Percentiles rank a stretch among this genome's conserved stretches.
These are phyloP conservation scores for Penicillium expansum DNA, from an alignment of 2,329 filamentous ascomycete species.

Conservation along the genomic window DNA sequence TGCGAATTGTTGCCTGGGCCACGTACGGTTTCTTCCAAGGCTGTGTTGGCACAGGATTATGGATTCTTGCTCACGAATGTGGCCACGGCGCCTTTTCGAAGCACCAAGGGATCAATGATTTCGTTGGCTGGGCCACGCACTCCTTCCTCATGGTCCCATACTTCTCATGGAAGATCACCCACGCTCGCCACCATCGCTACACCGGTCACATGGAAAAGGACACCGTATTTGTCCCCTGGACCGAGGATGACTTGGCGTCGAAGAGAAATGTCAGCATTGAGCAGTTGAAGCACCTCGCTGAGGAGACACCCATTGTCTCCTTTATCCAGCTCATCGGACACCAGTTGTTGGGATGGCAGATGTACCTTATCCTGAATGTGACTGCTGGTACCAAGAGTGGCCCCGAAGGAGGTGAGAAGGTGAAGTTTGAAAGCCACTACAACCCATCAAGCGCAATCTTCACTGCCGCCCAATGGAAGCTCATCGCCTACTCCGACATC, in stretches of 20 bases:
- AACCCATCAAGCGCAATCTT: conserved; percentile 62
- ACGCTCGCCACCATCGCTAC: conserved; percentile 67
- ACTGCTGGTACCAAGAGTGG: conserved; percentile 50
- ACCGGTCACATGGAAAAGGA: conserved; percentile 67
- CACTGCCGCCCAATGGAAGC: conserved; percentile 55
- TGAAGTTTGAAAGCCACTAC: conserved; percentile 51
- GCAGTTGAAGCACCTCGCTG: conserved; percentile 52
- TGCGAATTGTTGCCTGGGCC: conserved; percentile 53
- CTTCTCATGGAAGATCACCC: conserved; percentile 70
- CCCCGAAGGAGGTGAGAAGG: conserved; percentile 26
- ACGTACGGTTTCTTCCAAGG: conserved; percentile 64
- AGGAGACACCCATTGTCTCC: conserved; percentile 61
- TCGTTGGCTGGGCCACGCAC: conserved; percentile 64
- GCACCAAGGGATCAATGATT: conserved; percentile 57
- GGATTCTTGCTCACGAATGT: conserved; percentile 70
- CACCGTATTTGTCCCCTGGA: conserved; percentile 61
- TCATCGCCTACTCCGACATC: conserved; percentile 59
- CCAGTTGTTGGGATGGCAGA: conserved; percentile 64
- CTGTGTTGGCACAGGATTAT: conserved; percentile 64
- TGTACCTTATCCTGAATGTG: conserved; percentile 62
- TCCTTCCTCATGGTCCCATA: conserved; percentile 66
- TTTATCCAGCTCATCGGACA: conserved; percentile 57
- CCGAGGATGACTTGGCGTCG: conserved; percentile 32
- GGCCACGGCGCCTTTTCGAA: conserved; percentile 67
- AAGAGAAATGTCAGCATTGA: conserved; percentile 47